Base-by-base conservation (phyloP, 345 rosid species). In the Mallotus nudiflorus region DNA sequence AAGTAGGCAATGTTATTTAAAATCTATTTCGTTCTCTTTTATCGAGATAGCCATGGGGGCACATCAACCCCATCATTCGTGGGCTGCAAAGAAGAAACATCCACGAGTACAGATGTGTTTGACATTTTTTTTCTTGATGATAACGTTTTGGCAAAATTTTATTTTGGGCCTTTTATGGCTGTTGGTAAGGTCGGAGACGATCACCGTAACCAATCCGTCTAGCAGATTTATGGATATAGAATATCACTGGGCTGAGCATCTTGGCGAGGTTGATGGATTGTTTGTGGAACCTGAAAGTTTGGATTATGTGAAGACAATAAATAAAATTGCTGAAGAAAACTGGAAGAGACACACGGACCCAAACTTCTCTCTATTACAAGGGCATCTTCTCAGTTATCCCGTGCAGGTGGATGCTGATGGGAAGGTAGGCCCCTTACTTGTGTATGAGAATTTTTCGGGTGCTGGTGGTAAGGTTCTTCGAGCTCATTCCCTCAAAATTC, bases 21-120 rank as follows among this genome's bases (percentile, higher is more conserved):
- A n/a, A n/a, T n/a, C n/a, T n/a, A n/a, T n/a, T n/a, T n/a, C n/a
- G n/a, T n/a, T n/a, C n/a, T n/a, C n/a, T n/a, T n/a, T n/a, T 74
- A 87, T 96, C 0, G 98, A 92, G 82, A 88, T 88, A 62, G 98
- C 98, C n/a, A 87, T 95, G 99, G 99, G 98, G 65, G 91, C 97
- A 14, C 92, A 95, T 75, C 99, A 95, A 77, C 99, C 97, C 29
- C 85, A 85, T 81, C 79, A 89, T 70, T 71, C 97, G 12, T 92
- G 97, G 88, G 68, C 73, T 49, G 2, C 67, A 60, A 89, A 83
- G 79, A 77, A 82, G 61, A 68, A 72, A 66, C 92, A 82, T 71
- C 99, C 98, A 6, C 82, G 42, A 28, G 98, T 96, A 66, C 94
- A 95, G 98, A 98, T 95, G 57, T 58, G 82, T 77, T 63, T 50